These are phyloP conservation scores for Chaetothyriales sp. DNA, from an alignment of 2,329 filamentous ascomycete genomes.

Conservation along the genomic window DNA sequence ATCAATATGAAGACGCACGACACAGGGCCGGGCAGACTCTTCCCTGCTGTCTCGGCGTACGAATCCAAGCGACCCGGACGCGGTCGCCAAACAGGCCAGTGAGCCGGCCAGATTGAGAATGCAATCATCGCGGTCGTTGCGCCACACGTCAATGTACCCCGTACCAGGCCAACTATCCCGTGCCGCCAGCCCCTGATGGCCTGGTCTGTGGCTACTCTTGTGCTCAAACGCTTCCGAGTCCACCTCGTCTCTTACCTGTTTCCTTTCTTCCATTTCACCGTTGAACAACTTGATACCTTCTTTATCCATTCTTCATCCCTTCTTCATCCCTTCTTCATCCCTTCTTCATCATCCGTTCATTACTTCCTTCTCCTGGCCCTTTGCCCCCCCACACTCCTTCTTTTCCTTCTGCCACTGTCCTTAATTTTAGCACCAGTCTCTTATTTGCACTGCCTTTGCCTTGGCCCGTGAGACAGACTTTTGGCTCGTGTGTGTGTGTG, in stretches of 20 bases:
- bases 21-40: neutral
- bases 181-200: neutral
- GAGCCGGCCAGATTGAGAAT: neutral
- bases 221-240: neutral
- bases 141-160: neutral
- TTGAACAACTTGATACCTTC: neutral
- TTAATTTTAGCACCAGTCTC: constrained; percentile 5
- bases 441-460: constrained; percentile 1
- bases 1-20: neutral
- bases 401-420: constrained; percentile 13
- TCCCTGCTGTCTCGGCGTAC: neutral
- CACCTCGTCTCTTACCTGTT: constrained; percentile 1
- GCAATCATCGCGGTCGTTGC: neutral
- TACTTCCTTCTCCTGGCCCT: constrained; percentile 25
- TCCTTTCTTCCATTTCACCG: constrained; percentile 2
- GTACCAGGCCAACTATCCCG: neutral
- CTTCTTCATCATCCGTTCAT: constrained; percentile 1
- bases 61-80: neutral
- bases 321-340: constrained; percentile 1
- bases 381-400: constrained; percentile 13
- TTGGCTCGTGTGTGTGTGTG: too few relatives aligned
- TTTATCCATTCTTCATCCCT: neutral
- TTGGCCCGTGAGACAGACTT: too few relatives aligned
- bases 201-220: neutral
- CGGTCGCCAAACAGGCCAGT: neutral